These are phyloP conservation scores for Pythium sp. DNA, from an alignment of 352 stramenopile genomes.

Conservation along the genomic window DNA sequence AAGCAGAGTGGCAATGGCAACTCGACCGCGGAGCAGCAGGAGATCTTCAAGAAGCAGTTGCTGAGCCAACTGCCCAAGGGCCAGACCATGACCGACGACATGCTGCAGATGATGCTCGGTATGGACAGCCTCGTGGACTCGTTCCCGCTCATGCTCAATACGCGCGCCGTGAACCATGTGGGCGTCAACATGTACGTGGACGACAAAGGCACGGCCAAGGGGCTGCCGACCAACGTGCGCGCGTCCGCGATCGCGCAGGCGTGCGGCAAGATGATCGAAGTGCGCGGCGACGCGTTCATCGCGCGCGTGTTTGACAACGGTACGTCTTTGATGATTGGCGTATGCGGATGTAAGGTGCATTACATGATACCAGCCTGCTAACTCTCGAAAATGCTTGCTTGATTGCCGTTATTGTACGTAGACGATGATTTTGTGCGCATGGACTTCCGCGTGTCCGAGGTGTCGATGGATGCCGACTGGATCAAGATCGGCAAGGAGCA, in stretches of 20 bases:
- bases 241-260: slow-evolving; percentile 79
- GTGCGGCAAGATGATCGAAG: slow-evolving; percentile 80
- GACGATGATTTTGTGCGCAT: slow-evolving; percentile 83
- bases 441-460: slow-evolving; percentile 72
- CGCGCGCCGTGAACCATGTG: slow-evolving; percentile 58
- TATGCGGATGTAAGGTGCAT: not conserved
- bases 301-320: slow-evolving; percentile 87
- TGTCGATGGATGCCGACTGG: slow-evolving; percentile 65
- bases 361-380: not conserved
- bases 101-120: slow-evolving; percentile 85
- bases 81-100: slow-evolving; percentile 58
- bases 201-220: slow-evolving; percentile 88
- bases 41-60: slow-evolving; percentile 82
- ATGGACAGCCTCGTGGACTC: slow-evolving; percentile 89
- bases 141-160: slow-evolving; percentile 85
- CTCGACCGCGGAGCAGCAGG: slow-evolving; percentile 50
- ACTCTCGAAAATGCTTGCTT: not conserved
- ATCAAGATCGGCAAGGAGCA: slow-evolving; percentile 64
- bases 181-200: slow-evolving; percentile 90
- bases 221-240: slow-evolving; percentile 69
- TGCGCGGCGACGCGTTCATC: slow-evolving; percentile 86
- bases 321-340: slow-evolving; percentile 21
- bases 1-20: slow-evolving; percentile 39
- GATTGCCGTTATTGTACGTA: slow-evolving; percentile 16
- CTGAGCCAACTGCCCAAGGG: slow-evolving; percentile 67